phyloP scores from a whole-genome alignment of 1,284 basidiomycete genomes.

The Trichosporon sp. region DNA sequence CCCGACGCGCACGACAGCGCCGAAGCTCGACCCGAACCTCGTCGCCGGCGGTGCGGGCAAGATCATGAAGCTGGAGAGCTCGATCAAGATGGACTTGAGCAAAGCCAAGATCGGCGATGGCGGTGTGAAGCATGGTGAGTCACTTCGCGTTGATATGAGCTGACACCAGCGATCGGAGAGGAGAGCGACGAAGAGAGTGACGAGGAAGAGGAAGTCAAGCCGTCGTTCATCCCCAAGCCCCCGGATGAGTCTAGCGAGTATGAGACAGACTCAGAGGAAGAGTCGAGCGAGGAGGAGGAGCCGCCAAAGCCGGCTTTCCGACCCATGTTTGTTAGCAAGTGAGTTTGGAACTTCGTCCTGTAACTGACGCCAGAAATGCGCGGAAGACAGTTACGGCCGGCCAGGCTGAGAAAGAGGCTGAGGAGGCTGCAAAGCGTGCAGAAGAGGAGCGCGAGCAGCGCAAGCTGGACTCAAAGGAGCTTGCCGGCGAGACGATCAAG shows the following conservation, averaged over 20 bases:
- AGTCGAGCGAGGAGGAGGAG: constrained; percentile 34
- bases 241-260: constrained; percentile 45
- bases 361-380: constrained; percentile 27
- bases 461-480: constrained; percentile 41
- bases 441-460: constrained; percentile 41
- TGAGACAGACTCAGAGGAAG: constrained; percentile 46
- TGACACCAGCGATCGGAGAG: constrained; percentile 15
- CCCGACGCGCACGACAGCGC: constrained; percentile 10
- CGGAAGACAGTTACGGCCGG: constrained; percentile 36
- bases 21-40: constrained; percentile 18
- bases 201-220: constrained; percentile 33
- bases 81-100: constrained; percentile 33
- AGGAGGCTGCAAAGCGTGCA: constrained; percentile 33
- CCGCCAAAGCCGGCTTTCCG: constrained; percentile 43
- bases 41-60: constrained; percentile 47
- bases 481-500: constrained; percentile 47
- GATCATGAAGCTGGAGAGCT: constrained; percentile 27
- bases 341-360: neutral
- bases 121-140: constrained; percentile 30
- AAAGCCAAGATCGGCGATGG: constrained; percentile 40
- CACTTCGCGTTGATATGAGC: neutral
- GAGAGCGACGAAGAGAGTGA: constrained; percentile 24
- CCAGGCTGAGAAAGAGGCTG: constrained; percentile 36
- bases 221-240: constrained; percentile 18
- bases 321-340: constrained; percentile 47